Percentiles rank a stretch among this genome's conserved stretches.
Conservation (phyloP, 2,329 filamentous ascomycete genomes). For the Bipolaris victoriae region DNA sequence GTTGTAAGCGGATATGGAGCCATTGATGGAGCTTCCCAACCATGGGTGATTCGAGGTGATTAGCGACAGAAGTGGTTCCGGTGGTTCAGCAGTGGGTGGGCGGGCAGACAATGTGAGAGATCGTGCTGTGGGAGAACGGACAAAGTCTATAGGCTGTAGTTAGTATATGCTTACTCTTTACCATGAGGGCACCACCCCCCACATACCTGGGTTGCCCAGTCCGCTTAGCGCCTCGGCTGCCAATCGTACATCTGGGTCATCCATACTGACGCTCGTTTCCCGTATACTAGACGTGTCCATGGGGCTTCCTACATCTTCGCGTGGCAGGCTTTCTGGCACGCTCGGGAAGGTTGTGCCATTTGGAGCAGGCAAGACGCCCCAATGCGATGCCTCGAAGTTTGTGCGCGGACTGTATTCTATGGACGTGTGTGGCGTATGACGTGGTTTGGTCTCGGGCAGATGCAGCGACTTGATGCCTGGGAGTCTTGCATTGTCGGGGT, state of each 20-base stretch:
- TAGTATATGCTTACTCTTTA: constrained; percentile 16
- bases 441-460: constrained; percentile 40
- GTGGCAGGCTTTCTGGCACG: constrained; percentile 39
- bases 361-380: constrained; percentile 35
- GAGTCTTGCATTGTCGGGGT: constrained; percentile 40
- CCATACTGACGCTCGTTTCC: constrained; percentile 54
- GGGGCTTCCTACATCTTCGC: constrained; percentile 51
- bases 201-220: constrained; percentile 56
- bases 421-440: constrained; percentile 34
- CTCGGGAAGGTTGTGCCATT: constrained; percentile 39
- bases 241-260: constrained; percentile 56
- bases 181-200: constrained; percentile 5
- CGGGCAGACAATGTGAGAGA: constrained; percentile 41
- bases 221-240: constrained; percentile 59
- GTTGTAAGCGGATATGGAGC: constrained; percentile 83
- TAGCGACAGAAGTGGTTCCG: constrained; percentile 81
- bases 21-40: constrained; percentile 82
- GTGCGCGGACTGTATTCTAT: constrained; percentile 47
- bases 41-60: constrained; percentile 88
- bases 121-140: constrained; percentile 48
- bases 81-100: constrained; percentile 57
- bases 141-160: constrained; percentile 49
- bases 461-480: constrained; percentile 55
- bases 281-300: constrained; percentile 53
- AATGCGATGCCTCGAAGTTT: constrained; percentile 31